phyloP scores from a whole-genome alignment of 2,329 filamentous ascomycete genomes.

The Delphinella strobiligena region DNA sequence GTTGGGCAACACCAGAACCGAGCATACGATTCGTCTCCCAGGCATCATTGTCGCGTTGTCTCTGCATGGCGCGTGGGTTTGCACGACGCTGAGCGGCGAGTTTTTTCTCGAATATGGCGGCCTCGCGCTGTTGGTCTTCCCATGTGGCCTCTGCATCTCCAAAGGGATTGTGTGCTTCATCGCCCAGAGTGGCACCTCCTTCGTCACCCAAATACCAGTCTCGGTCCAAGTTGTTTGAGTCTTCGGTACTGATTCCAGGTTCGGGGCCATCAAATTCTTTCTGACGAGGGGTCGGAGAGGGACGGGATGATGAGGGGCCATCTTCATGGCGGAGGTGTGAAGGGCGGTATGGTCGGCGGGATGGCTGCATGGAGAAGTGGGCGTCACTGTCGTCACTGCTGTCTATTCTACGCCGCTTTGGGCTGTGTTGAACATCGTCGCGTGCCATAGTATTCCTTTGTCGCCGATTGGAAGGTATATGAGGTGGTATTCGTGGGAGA shows the following conservation, averaged over 20 bases:
- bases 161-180: constrained; percentile 88
- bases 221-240: constrained; percentile 65
- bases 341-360: constrained; percentile 29
- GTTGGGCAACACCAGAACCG: constrained; percentile 86
- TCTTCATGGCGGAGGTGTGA: constrained; percentile 10
- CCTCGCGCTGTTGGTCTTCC: constrained; percentile 65
- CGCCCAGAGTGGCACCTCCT: constrained; percentile 72
- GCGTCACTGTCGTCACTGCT: constrained; percentile 41
- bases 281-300: constrained; percentile 36
- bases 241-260: constrained; percentile 48
- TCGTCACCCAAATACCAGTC: constrained; percentile 92
- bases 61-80: constrained; percentile 65
- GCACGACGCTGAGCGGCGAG: constrained; percentile 28
- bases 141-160: constrained; percentile 61
- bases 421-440: constrained; percentile 25
- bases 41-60: constrained; percentile 88
- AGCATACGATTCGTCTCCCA: constrained; percentile 99
- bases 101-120: constrained; percentile 68
- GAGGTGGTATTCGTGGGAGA: no score
- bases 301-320: constrained; percentile 19
- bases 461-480: no score
- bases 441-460: constrained; percentile 9
- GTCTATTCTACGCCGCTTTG: constrained; percentile 51
- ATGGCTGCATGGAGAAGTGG: constrained; percentile 40
- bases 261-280: constrained; percentile 51